Percentiles rank a stretch among this genome's conserved stretches.
Conservation (phyloP, 2,329 filamentous ascomycete genomes). For the Whalleya microplaca region DNA sequence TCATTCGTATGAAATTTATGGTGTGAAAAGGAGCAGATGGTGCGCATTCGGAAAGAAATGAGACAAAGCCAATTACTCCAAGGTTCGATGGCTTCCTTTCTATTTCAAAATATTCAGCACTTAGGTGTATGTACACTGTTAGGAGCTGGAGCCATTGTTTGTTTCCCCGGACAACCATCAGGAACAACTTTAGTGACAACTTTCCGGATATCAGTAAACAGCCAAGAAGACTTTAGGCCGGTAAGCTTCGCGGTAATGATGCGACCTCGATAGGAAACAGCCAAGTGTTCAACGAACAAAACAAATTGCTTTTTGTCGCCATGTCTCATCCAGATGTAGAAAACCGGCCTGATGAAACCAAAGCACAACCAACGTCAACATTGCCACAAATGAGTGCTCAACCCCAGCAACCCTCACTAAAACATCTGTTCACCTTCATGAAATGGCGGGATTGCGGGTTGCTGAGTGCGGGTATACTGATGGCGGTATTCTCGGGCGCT, state of each 20-base stretch:
- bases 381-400: constrained; percentile 3
- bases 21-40: background rate
- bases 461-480: constrained; percentile 57
- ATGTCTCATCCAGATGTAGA: constrained; percentile 1
- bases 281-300: background rate
- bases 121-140: background rate
- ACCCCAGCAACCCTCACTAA: constrained; percentile 15
- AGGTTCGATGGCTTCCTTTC: background rate
- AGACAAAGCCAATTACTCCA: background rate
- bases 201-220: background rate
- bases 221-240: background rate
- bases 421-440: constrained; percentile 72
- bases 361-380: background rate
- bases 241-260: background rate
- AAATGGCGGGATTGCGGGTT: constrained; percentile 60
- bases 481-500: constrained; percentile 63
- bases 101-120: background rate
- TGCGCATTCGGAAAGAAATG: background rate
- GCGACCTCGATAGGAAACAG: background rate
- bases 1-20: background rate
- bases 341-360: background rate
- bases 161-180: background rate
- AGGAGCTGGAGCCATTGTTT: background rate
- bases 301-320: background rate
- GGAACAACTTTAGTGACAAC: too few species aligned